Conservation (phyloP, 106 monocot species). For the Allium fistulosum region DNA sequence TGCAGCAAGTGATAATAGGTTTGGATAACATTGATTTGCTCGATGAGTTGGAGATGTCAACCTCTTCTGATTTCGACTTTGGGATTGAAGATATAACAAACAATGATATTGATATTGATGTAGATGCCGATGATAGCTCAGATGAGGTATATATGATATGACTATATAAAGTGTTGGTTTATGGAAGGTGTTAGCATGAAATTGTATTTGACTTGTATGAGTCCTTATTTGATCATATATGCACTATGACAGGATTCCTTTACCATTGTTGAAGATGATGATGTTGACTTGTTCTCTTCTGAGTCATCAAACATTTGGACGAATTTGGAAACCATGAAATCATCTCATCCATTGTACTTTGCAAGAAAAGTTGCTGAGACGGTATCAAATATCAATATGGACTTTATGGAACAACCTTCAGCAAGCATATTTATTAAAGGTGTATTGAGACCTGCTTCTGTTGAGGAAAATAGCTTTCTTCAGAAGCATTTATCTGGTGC, state of each 20-base stretch:
- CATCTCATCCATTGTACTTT: conserved; percentile 84
- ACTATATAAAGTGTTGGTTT: too few relatives aligned
- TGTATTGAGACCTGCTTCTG: conserved; percentile 68
- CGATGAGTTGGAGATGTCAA: conserved; percentile 44
- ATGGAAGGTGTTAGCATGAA: too few relatives aligned
- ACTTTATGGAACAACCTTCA: conserved; percentile 80
- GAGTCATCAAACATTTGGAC: conserved; percentile 55
- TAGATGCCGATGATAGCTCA: conserved; percentile 40
- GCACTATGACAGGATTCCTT: conserved; percentile 30
- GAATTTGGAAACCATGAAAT: conserved; percentile 62
- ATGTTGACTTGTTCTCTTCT: conserved; percentile 26
- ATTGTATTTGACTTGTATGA: too few relatives aligned
- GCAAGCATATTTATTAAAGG: conserved; percentile 73
- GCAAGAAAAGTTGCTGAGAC: conserved; percentile 66
- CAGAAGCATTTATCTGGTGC: conserved; percentile 17
- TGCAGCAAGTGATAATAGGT: conserved; percentile 85
- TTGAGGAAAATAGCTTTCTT: conserved; percentile 38
- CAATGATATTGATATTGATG: conserved; percentile 43
- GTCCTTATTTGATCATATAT: too few relatives aligned
- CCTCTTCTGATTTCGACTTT: conserved; percentile 44
- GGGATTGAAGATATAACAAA: conserved; percentile 33
- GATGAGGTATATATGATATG: too few relatives aligned
- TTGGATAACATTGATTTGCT: conserved; percentile 63
- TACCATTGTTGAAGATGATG: conserved; percentile 52
- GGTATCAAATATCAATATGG: conserved; percentile 40